Base-by-base conservation (phyloP, 2,329 filamentous ascomycete species). In the Shiraia bambusicola region DNA sequence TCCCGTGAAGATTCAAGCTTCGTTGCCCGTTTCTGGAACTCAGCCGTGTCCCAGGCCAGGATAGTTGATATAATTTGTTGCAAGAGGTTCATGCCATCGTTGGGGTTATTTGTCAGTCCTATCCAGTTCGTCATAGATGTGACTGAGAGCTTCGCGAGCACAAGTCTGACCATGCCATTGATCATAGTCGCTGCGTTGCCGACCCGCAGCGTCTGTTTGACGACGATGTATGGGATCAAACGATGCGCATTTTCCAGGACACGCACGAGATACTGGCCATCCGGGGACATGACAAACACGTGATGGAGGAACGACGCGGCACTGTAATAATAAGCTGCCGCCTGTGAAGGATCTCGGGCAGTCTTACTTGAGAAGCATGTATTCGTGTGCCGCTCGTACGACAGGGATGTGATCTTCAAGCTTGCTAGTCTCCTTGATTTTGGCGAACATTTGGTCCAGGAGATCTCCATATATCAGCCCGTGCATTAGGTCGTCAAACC, bases 171-270 rank as follows among this genome's bases (percentile, higher is more conserved):
- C 77, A 92, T 83, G 43, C 78, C 87, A 57, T 79, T 86, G 41
- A 92, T 83, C 87, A 93, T 91, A 14, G 82, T 86, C 1, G 87
- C 87, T 0, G 87, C 87, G 61, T 92, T 93, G 5, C 87, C 85
- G 11, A 91, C 77, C 28, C 82, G 80, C 3, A 93, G 71, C 0
- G 86, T 88, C 63, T 91, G 86, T 45, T 83, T 78, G 36, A 91
- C 76, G 49, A 88, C 72, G 29, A 78, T 76, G 62, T 90, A 92
- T 0, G 87, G 87, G 0, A 89, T 70, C 41, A 91, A 72, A 40
- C 78, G 80, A 65, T 91, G 83, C 9, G 84, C 76, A 50, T 81
- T 87, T 42, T 85, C 82, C 22, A 88, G 69, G 28, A 91, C 77
- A 44, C 84, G 84, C 14, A 89, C 71, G 17, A 92, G 70, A 49